A percentile compares a stretch with the other conserved stretches of the same genome.
phyloP scores from a whole-genome alignment of 768 basidiomycete species.

The Fomitopsis serialis region DNA sequence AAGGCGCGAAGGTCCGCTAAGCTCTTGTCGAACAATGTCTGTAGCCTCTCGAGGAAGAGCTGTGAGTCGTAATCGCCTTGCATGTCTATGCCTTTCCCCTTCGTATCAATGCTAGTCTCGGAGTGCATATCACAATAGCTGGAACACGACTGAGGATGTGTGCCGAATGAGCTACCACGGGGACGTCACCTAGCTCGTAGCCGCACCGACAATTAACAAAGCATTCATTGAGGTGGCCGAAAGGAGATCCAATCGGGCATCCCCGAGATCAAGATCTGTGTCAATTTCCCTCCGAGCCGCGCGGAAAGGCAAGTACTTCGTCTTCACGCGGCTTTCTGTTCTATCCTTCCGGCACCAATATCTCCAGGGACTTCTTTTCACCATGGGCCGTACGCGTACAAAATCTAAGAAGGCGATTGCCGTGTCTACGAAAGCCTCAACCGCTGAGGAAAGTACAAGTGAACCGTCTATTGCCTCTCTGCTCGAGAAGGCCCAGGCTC shows the following conservation, averaged over 20 bases:
- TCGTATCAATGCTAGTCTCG: not conserved
- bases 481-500: constrained; percentile 72
- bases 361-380: not conserved
- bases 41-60: constrained; percentile 60
- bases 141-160: too few relatives aligned
- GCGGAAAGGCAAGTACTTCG: too few relatives aligned
- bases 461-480: constrained; percentile 39
- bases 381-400: constrained; percentile 28
- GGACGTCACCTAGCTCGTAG: too few relatives aligned
- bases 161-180: too few relatives aligned
- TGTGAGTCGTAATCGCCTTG: constrained; percentile 32
- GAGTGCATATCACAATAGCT: not conserved
- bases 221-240: too few relatives aligned
- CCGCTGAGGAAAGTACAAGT: constrained; percentile 25
- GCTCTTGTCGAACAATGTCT: constrained; percentile 56
- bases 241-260: not conserved
- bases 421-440: constrained; percentile 8
- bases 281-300: not conserved
- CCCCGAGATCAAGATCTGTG: not conserved
- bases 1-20: constrained; percentile 54
- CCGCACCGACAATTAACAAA: too few relatives aligned
- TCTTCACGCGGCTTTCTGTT: too few relatives aligned
- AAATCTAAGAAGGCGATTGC: constrained; percentile 24
- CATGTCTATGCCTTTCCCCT: constrained; percentile 16
- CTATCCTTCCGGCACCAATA: not conserved